phyloP scores from a whole-genome alignment of 192 early-diverging fungal species.

The Coemansia aciculifera region DNA sequence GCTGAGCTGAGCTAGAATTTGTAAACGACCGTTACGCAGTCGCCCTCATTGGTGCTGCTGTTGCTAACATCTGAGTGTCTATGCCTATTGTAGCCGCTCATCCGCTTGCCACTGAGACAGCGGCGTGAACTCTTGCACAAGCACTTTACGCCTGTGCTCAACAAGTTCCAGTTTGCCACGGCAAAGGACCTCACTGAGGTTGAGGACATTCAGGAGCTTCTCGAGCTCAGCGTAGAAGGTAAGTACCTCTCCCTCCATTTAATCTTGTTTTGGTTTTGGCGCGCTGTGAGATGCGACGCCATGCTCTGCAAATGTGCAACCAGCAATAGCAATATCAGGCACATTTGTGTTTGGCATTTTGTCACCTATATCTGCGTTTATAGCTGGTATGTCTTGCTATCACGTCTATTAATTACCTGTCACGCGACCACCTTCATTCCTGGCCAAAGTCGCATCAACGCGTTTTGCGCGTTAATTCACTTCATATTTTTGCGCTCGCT shows the following conservation, averaged over 20 bases:
- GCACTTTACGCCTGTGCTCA: conserved; percentile 74
- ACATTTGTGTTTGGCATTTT: not conserved
- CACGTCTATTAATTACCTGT: not conserved
- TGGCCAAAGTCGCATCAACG: not conserved
- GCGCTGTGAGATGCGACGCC: not conserved
- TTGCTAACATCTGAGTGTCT: not conserved
- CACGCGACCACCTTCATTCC: conserved; percentile 6
- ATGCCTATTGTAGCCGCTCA: conserved; percentile 59
- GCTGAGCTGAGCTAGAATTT: not conserved
- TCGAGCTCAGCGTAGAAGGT: conserved; percentile 51
- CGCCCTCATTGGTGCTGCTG: not conserved
- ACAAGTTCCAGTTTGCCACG: conserved; percentile 89
- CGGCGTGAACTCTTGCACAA: conserved; percentile 73
- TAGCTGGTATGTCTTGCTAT: not conserved
- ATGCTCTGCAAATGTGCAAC: conserved; percentile 5
- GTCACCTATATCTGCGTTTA: not conserved
- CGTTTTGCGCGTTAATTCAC: not conserved
- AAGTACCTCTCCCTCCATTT: not conserved
- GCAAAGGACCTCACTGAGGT: conserved; percentile 77
- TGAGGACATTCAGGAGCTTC: conserved; percentile 93
- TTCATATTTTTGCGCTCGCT: not conserved
- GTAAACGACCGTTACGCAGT: not conserved
- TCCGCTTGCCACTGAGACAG: conserved; percentile 69
- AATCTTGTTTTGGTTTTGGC: not conserved
- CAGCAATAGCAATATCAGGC: not conserved